Evolutionary conservation across 108 stramenopile species (phyloP).

Genomic region (Skeletonema menzelii): DNA sequence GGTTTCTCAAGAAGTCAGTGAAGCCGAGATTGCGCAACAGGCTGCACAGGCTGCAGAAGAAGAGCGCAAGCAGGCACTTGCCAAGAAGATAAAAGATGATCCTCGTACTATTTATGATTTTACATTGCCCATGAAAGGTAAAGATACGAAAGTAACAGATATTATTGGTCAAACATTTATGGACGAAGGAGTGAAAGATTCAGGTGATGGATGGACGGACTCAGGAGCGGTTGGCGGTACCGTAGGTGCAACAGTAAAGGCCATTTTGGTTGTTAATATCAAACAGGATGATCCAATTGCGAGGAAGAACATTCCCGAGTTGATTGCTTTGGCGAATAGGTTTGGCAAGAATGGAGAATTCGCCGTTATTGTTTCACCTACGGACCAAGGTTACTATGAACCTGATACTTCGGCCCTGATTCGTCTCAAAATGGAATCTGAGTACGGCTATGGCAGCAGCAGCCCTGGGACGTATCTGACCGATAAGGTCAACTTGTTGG

Average conservation of each 20-base stretch:
- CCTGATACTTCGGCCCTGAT: conserved; percentile 86
- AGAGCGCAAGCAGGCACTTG: conserved; percentile 16
- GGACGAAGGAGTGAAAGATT: neutral
- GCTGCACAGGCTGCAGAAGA: conserved; percentile 6
- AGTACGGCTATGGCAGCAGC: conserved; percentile 88
- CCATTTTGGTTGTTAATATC: conserved; percentile 84
- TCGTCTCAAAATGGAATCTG: conserved; percentile 83
- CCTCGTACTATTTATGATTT: conserved; percentile 83
- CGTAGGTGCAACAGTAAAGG: conserved; percentile 57
- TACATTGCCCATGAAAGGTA: conserved; percentile 63
- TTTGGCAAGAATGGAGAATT: conserved; percentile 76
- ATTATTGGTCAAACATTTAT: conserved; percentile 56
- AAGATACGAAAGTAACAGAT: conserved; percentile 48
- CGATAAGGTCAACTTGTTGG: conserved; percentile 84
- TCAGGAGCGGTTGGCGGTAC: conserved; percentile 26
- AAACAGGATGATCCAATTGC: conserved; percentile 92
- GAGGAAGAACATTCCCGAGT: conserved; percentile 85
- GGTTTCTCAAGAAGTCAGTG: conserved; percentile 45
- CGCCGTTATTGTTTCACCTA: conserved; percentile 80
- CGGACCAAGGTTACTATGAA: conserved; percentile 92
- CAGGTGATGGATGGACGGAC: conserved; percentile 28
- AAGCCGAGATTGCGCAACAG: conserved; percentile 24
- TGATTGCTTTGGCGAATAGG: conserved; percentile 71
- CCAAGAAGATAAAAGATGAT: conserved; percentile 46
- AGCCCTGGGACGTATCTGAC: conserved; percentile 70